These are phyloP conservation scores for Kernera saxatilis DNA, from an alignment of 345 rosid genomes.

Conservation along the genomic window DNA sequence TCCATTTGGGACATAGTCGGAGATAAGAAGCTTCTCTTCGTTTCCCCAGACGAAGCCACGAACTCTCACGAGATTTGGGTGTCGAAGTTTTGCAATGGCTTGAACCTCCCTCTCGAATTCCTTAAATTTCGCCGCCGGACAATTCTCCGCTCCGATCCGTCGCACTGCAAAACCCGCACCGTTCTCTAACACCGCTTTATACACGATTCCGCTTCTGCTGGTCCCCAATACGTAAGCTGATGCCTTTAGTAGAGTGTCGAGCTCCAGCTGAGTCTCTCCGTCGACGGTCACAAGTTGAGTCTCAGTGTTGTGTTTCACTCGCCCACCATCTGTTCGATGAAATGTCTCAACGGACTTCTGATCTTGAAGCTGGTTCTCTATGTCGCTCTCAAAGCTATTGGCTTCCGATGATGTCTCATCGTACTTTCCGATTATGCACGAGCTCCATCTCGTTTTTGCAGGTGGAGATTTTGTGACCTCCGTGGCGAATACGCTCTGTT, in stretches of 20 bases:
- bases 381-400: conserved; percentile 36
- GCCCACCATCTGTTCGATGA: conserved; percentile 17
- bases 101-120: conserved; percentile 67
- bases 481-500: conserved; percentile 9
- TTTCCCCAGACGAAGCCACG: conserved; percentile 83
- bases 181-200: conserved; percentile 72
- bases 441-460: conserved; percentile 42
- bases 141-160: conserved; percentile 64
- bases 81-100: conserved; percentile 50
- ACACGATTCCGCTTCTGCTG: conserved; percentile 53
- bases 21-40: conserved; percentile 81
- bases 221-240: conserved; percentile 80
- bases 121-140: conserved; percentile 36
- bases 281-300: conserved; percentile 55
- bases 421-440: conserved; percentile 44
- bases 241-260: conserved; percentile 69
- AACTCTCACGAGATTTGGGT: conserved; percentile 64
- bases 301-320: conserved; percentile 7
- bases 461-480: conserved; percentile 17
- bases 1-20: conserved; percentile 67
- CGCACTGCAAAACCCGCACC: conserved; percentile 73
- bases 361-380: conserved; percentile 27
- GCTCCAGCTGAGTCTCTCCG: conserved; percentile 60
- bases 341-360: not conserved
- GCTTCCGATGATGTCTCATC: conserved; percentile 27